Percentiles rank a stretch among this genome's conserved stretches.
phyloP scores from a whole-genome alignment of 306 rosid genomes.

The Aeschynomene evenia region DNA sequence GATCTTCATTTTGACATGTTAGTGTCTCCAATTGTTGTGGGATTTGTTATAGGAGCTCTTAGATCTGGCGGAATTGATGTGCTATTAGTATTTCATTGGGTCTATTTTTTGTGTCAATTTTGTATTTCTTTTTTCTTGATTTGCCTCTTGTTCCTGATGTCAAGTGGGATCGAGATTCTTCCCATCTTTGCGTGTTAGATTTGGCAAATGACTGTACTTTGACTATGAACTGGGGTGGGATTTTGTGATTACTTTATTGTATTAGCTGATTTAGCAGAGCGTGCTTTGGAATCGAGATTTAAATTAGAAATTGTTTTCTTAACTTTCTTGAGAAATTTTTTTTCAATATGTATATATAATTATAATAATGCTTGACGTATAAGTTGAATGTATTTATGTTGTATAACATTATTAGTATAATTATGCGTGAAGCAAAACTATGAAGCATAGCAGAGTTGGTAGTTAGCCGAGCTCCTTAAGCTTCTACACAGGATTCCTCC shows the following conservation, averaged over 20 bases:
- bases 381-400: no score
- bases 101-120: not conserved
- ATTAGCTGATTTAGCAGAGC: not conserved
- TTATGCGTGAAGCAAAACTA: no score
- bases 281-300: not conserved
- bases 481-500: no score
- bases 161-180: not conserved
- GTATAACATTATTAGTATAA: no score
- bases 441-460: no score
- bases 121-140: not conserved
- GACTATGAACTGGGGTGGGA: not conserved
- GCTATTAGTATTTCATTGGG: not conserved
- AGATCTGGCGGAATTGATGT: constrained; percentile 26
- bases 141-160: not conserved
- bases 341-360: no score
- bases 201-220: not conserved
- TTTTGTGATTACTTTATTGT: not conserved
- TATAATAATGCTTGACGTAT: no score
- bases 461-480: no score
- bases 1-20: constrained; percentile 2
- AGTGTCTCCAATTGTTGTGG: not conserved
- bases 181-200: not conserved
- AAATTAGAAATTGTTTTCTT: not conserved
- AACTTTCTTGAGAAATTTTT: no score
- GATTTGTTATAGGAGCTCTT: not conserved